These are phyloP conservation scores for Suillus luteus DNA, from an alignment of 768 basidiomycete genomes.

Conservation along the genomic window DNA sequence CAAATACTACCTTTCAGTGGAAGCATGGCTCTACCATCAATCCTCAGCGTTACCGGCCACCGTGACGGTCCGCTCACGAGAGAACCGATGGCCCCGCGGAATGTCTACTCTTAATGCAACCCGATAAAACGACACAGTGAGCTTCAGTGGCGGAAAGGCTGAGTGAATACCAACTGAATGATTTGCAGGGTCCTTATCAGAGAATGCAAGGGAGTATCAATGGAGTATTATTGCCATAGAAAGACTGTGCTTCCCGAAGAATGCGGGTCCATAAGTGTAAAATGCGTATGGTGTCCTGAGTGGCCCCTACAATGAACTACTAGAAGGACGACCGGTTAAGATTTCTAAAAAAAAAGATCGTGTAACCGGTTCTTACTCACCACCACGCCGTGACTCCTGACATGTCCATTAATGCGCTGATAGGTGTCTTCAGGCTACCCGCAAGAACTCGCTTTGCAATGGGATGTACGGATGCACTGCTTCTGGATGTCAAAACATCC, in stretches of 20 bases:
- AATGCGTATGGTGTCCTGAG: too few relatives aligned
- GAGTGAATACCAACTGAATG: background rate
- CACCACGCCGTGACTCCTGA: background rate
- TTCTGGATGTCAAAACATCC: slow-evolving; percentile 1
- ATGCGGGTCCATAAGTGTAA: background rate
- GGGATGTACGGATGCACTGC: background rate
- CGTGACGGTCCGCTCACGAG: background rate
- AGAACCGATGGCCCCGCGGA: background rate
- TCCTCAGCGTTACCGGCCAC: background rate
- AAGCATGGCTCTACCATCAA: background rate
- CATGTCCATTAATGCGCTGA: background rate
- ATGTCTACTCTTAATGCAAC: background rate
- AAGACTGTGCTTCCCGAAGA: background rate
- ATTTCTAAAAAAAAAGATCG: background rate
- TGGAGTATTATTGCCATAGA: background rate
- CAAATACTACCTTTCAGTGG: background rate
- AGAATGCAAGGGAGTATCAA: background rate
- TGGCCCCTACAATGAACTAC: background rate
- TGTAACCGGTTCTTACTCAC: slow-evolving; percentile 6
- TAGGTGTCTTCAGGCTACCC: background rate
- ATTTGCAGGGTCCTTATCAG: background rate
- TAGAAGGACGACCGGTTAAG: background rate
- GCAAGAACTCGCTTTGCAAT: background rate
- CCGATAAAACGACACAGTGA: background rate
- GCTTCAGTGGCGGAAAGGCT: background rate